These are phyloP conservation scores for Leptodermis oblonga DNA, from an alignment of 257 asterid species.

Conservation along the genomic window DNA sequence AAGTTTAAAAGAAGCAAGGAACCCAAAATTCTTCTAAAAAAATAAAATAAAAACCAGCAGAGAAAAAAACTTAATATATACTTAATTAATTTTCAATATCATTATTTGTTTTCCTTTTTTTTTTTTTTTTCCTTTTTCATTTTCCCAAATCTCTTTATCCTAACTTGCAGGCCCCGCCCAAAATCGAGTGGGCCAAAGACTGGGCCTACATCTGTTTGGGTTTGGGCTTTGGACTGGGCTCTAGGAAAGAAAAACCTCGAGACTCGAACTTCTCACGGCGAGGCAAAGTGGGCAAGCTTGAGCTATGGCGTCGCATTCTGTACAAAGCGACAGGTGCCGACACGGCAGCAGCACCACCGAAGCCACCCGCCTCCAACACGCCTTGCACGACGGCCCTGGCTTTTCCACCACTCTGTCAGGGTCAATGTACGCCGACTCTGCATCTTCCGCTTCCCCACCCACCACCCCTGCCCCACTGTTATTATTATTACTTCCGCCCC, in stretches of 20 bases:
- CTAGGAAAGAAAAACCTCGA: slow-evolving; percentile 34
- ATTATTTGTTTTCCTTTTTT: neutral
- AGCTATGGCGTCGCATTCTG: slow-evolving; percentile 34
- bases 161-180: neutral
- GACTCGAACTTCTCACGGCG: slow-evolving; percentile 35
- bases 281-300: slow-evolving; percentile 41
- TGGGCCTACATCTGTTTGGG: neutral
- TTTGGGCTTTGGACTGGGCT: slow-evolving; percentile 12
- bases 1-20: neutral
- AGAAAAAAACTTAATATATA: slow-evolving; percentile 3
- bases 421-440: slow-evolving; percentile 45
- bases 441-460: slow-evolving; percentile 42
- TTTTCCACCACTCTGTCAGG: slow-evolving; percentile 40
- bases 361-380: slow-evolving; percentile 35
- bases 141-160: neutral
- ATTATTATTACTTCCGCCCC: slow-evolving; percentile 12
- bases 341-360: slow-evolving; percentile 46
- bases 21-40: neutral
- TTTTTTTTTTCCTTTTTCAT: neutral
- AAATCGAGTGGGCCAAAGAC: neutral
- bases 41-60: neutral
- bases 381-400: slow-evolving; percentile 35
- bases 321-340: slow-evolving; percentile 40
- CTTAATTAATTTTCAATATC: slow-evolving; percentile 14
- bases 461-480: slow-evolving; percentile 10